Evolutionary conservation across 2,329 filamentous ascomycete species (phyloP), one percentile per base, ranked within the genome.

Genomic region (Kalmusia sp.): DNA sequence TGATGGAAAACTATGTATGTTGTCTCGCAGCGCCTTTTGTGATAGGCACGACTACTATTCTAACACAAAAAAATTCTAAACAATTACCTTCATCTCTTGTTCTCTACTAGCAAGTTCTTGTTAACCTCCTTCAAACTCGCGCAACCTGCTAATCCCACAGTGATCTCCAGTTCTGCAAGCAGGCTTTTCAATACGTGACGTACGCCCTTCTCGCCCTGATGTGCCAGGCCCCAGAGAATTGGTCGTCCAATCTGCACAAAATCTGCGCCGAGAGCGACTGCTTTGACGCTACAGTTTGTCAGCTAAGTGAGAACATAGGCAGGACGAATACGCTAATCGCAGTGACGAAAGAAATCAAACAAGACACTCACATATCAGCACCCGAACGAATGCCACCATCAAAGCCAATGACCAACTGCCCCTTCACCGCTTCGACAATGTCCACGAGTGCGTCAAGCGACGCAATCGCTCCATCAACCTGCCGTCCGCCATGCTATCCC

Each of bases 301-400:
- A 37, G 31, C 15, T 15, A 27, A 40, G 21, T 22, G 11, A 22
- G 11, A 8, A 41, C 21, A 22, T 19, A 8, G 38, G 25, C 7
- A 41, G 21, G 15, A 21, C 21, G 8, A 12, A 39, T 15, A n/a
- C 19, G 15, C n/a, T n/a, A 19, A 6, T 19, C 30, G 15, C 28
- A 21, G 44, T 19, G 19, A 22, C 40, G 5, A 14, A 45, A 24
- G 11, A 34, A 8, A 27, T 19, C 8, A 17, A 35, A 43, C 4
- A 43, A 17, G 12, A 48, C n/a, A 45, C 51, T 9, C 38, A 54
- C 25, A 59, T 75, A 64, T 86, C 84, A 1, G 78, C 80, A 0
- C 82, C 84, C 6, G 79, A 77, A 27, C 83, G 65, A 25, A 86
- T 80, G 0, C 84, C 83, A 8, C 79, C 81, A 63, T 90, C 87